Evolutionary conservation across 2,329 filamentous ascomycete genomes (phyloP), one percentile per base, ranked within the genome.

Genomic region (Trichoderma gracile): DNA sequence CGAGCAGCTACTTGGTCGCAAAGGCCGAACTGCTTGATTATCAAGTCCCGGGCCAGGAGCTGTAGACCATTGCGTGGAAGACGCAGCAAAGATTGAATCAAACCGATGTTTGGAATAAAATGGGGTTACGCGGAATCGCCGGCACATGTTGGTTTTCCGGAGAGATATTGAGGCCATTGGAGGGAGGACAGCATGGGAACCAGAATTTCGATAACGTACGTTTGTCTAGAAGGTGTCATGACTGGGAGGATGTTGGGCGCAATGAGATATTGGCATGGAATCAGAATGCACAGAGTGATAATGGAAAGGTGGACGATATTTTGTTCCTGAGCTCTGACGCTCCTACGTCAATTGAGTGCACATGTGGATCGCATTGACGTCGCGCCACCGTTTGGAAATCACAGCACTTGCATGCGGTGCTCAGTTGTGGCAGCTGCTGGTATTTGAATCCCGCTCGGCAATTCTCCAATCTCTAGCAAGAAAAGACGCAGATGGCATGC

Each of bases 1-100:
- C 52, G 54, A 53, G 54, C 59, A 47, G 33, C 46, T 63, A 56
- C 67, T 66, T 74, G 72, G 68, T 68, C 66, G 71, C 69, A 62
- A 72, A 71, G 12, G 54, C 50, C 61, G 2, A 49, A 55, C 63
- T 49, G 67, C 66, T 68, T 53, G 12, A 43, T 54, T 46, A 25
- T 5, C 45, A 57, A 64, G 46, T 58, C 70, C 65, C 47, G 71
- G 71, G 65, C 67, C 66, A 70, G 67, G 69, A 60, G 67, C 59
- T 67, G 65, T 67, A 65, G 58, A 66, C 53, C 65, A 67, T 53
- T 33, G 30, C 12, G 60, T 61, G 67, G 17, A 68, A 63, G 65
- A 66, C 4, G 12, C 27, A 54, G 63, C 17, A 12, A 58, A 66
- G 30, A 57, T 56, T 63, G 54, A 66, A 59, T 19, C 46, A 50